Base-by-base conservation (phyloP, 1,284 basidiomycete genomes). In the Neolentinus lepideus region DNA sequence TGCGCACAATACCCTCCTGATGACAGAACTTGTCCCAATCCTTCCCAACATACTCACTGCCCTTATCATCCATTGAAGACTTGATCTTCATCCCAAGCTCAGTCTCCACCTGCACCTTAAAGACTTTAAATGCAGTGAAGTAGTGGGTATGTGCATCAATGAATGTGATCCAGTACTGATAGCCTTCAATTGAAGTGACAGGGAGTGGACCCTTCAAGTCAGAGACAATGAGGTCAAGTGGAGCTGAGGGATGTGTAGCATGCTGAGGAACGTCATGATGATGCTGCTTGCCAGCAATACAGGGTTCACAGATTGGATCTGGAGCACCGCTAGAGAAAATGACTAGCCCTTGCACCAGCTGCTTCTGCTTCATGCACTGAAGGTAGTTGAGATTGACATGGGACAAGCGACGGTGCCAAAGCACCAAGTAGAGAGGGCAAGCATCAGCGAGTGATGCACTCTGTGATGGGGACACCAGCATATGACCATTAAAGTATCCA, bases 141-240 rank as follows among this genome's bases (percentile, higher is more conserved):
- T 62, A 62, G 6, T 59, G 54, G 2, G 62, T 61, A 38, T 56
- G 59, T 52, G 72, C 65, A 59, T 73, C 67, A 52, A 71, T 69
- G 57, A 72, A 70, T 1, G 64, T 66, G n/a, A 71, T 60, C 64
- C 65, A 68, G 59, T 72, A 74, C 4, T 58, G 59, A 48, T 62
- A 64, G 3, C 70, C 70, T 26, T 59, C 55, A 16, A 43, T 56
- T 24, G 66, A 64, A n/a, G 38, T 47, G 19, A 62, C 58, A 14
- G 62, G 60, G 12, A 71, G 54, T 31, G 63, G 70, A 43, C 69
- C 69, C 57, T 70, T 63, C 6, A 74, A 56, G 56, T 75, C 73
- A 38, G 66, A 59, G 60, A 72, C 72, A 22, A 74, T 61, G 10
- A 70, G 63, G 11, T 66, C 62, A 16, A 71, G 58, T 29, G 59